Evolutionary conservation across 1,139 yeast species (phyloP), one percentile per base, ranked within the genome.

Genomic region (Fermentozyma sake): DNA sequence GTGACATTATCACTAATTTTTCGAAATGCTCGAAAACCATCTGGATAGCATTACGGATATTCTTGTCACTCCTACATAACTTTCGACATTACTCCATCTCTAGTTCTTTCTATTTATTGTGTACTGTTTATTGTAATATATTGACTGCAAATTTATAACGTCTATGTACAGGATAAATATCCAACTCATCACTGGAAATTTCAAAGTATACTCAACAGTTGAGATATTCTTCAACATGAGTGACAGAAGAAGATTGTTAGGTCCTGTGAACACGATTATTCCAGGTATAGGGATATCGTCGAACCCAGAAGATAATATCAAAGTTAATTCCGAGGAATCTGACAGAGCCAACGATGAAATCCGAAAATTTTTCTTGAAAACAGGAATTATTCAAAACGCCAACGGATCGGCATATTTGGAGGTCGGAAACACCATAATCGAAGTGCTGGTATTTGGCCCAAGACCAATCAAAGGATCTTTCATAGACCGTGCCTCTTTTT

Each of bases 321-420:
- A 22, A 18, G 18, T 27, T 6, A 24, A 31, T 15, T 12, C 10
- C 12, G 7, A 22, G 6, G 12, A 12, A 11, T 12, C 24, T 5
- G 22, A 10, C 6, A 32, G 29, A 23, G 26, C 35, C 18, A 31
- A 28, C 28, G 44, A 46, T 30, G 58, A 49, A 19, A 47, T 59
- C 16, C 50, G 65, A 30, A 53, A 58, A 37, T 55, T 68, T 36
- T 73, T 68, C 47, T 50, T 81, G 25, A 70, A 79, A 42, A 73
- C 79, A 4, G 84, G 85, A 2, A 58, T 59, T 15, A 75, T 82
- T 12, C 71, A 74, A 21, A 84, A 83, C 41, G 81, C 91, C 24
- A 81, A 79, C 46, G 97, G 97, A 2, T 85, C 95, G 7, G 72
- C 93, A 8, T 83, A 80, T 44, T 51, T 85, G 20, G 96, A 89